Evolutionary conservation across 305 asterid genomes (phyloP).

Genomic region (Plantago rigida): DNA sequence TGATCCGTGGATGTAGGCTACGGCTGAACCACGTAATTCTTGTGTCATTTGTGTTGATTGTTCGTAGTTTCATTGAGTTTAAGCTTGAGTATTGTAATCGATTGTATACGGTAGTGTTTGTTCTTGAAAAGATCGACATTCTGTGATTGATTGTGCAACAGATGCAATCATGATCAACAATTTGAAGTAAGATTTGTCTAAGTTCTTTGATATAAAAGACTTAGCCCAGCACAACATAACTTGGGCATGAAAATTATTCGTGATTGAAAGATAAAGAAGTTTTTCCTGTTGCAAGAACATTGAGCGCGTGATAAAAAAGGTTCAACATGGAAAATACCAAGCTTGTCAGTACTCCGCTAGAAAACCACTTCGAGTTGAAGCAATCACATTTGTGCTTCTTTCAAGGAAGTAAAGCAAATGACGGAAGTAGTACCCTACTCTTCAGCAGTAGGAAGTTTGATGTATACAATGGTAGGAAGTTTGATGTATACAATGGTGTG

Average conservation of each 20-base stretch:
- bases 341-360: not conserved
- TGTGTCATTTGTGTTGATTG: no score
- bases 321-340: not conserved
- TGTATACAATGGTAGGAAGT: slow-evolving; percentile 3
- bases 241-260: not conserved
- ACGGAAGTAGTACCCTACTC: not conserved
- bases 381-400: not conserved
- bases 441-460: not conserved
- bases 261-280: not conserved
- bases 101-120: no score
- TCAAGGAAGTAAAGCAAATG: not conserved
- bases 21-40: no score
- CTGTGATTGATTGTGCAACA: no score
- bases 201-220: slow-evolving; percentile 1
- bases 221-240: not conserved
- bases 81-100: no score
- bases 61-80: no score
- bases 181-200: not conserved
- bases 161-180: not conserved
- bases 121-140: no score
- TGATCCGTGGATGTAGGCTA: no score
- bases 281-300: not conserved
- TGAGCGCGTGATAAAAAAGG: not conserved
- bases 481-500: slow-evolving; percentile 2
- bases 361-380: not conserved